Evolutionary conservation across 805 yeast genomes (phyloP).

Genomic region (Wickerhamomyces rabaulensis): DNA sequence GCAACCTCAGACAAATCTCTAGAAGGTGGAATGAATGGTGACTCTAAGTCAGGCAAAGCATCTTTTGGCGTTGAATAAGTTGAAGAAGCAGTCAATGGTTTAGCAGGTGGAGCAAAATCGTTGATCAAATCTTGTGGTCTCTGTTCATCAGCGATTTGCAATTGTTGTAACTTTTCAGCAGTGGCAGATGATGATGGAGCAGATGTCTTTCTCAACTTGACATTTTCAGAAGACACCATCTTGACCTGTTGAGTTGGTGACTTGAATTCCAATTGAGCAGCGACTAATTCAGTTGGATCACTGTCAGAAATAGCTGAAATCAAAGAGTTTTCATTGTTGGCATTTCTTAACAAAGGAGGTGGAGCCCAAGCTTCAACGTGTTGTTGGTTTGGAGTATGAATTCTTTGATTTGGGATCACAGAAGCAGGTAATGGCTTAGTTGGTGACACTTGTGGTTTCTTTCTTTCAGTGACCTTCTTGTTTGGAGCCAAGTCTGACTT

Average conservation of each 20-base stretch:
- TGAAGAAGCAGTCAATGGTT: background rate
- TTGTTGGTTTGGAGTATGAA: constrained; percentile 19
- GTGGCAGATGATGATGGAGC: background rate
- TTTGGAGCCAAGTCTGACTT: constrained; percentile 2
- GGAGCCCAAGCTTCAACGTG: constrained; percentile 8
- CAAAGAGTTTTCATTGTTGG: constrained; percentile 15
- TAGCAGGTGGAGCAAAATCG: background rate
- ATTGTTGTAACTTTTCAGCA: background rate
- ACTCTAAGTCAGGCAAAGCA: background rate
- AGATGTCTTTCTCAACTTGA: background rate
- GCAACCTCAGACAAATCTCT: background rate
- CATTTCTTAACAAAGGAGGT: constrained; percentile 15
- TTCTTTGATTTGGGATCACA: constrained; percentile 16
- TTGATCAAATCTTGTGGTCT: background rate
- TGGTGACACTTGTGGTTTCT: constrained; percentile 1
- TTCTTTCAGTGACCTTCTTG: background rate
- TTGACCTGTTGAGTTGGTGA: constrained; percentile 9
- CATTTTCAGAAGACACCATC: constrained; percentile 3
- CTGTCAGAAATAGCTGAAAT: constrained; percentile 3
- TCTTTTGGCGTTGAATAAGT: background rate
- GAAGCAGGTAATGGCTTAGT: constrained; percentile 18
- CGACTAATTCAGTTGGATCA: background rate
- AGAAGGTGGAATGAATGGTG: background rate
- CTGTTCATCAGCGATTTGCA: background rate
- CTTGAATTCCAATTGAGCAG: constrained; percentile 8